Base-by-base conservation (phyloP, 2,329 filamentous ascomycete species). In the Beauveria brongniartii region DNA sequence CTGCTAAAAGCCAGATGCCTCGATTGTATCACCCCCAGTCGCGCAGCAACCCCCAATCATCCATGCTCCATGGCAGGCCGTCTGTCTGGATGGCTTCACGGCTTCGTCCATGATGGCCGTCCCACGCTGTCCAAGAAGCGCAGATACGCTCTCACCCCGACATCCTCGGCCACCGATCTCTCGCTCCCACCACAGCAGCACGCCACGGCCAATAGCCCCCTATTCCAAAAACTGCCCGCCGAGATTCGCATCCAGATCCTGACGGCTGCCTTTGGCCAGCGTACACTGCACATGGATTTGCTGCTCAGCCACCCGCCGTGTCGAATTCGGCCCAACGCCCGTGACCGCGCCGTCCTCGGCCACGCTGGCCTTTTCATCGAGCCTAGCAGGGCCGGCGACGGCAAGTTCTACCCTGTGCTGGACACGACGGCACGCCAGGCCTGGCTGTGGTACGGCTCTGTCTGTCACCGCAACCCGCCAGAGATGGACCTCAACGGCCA, bases 181-280 rank as follows among this genome's bases (percentile, higher is more conserved):
- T 47, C 48, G 14, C 14, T 14, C 26, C 58, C 20, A 14, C 30
- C 41, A 16, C 20, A 43, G 9, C 28, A n/a, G 8, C 28, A 54
- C 44, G 61, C 28, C 41, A 58, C 54, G 8, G 40, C 43, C 16
- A 22, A 53, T 34, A 69, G 69, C 63, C 52, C 63, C 1, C 71
- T 75, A 61, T 70, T 74, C 59, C 67, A 66, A 52, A 66, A 65
- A 30, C 64, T 75, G 1, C 72, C 73, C 9, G 62, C 68, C 9
- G 72, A 75, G 63, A 67, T 75, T 7, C 69, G 73, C 20, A 69
- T 66, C 53, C 68, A 68, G 63, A 68, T 74, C 52, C 57, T 69
- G 16, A 47, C 62, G 3, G 63, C 63, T 7, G 68, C 67, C 10
- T 69, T 69, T 61, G 67, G 68, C 28, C 56, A 63, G 3, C 64